Evolutionary conservation across 1,284 basidiomycete genomes (phyloP).

Genomic region (Austroboletus niveus): DNA sequence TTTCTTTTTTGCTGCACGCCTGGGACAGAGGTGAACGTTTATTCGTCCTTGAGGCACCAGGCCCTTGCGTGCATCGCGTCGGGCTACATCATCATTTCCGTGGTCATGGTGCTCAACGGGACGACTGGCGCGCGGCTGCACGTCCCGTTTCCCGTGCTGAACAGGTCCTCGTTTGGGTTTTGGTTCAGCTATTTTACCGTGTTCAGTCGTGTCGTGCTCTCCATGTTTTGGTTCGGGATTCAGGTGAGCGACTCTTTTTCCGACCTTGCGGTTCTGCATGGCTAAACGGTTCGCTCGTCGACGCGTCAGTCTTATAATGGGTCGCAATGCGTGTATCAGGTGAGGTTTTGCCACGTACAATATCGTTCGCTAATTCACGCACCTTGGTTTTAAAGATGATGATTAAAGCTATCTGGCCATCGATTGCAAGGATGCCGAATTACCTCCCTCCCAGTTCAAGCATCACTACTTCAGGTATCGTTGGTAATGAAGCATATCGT

Average conservation of each 20-base stretch:
- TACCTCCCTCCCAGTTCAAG: slow-evolving; percentile 48
- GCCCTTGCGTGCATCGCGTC: slow-evolving; percentile 49
- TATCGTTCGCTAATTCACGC: too few species aligned
- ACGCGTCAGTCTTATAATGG: slow-evolving; percentile 22
- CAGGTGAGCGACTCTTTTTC: slow-evolving; percentile 32
- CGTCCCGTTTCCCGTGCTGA: slow-evolving; percentile 62
- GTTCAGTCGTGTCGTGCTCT: slow-evolving; percentile 55
- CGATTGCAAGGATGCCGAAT: slow-evolving; percentile 53
- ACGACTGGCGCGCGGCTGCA: slow-evolving; percentile 59
- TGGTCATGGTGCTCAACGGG: slow-evolving; percentile 50
- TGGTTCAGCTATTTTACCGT: slow-evolving; percentile 63
- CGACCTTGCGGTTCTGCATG: too few species aligned
- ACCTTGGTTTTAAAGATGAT: slow-evolving; percentile 41
- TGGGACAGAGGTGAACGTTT: too few species aligned
- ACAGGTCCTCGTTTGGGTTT: slow-evolving; percentile 62
- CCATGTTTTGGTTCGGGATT: slow-evolving; percentile 61
- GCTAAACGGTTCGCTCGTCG: neutral
- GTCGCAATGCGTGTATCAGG: slow-evolving; percentile 32
- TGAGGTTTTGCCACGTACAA: neutral
- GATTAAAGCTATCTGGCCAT: slow-evolving; percentile 66
- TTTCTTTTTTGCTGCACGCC: too few species aligned
- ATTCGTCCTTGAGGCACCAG: slow-evolving; percentile 37
- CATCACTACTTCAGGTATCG: slow-evolving; percentile 47
- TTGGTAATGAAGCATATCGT: too few species aligned
- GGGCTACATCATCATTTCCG: slow-evolving; percentile 45